phyloP scores from a whole-genome alignment of 139 green algal genomes.

The Pleodorina starrii region DNA sequence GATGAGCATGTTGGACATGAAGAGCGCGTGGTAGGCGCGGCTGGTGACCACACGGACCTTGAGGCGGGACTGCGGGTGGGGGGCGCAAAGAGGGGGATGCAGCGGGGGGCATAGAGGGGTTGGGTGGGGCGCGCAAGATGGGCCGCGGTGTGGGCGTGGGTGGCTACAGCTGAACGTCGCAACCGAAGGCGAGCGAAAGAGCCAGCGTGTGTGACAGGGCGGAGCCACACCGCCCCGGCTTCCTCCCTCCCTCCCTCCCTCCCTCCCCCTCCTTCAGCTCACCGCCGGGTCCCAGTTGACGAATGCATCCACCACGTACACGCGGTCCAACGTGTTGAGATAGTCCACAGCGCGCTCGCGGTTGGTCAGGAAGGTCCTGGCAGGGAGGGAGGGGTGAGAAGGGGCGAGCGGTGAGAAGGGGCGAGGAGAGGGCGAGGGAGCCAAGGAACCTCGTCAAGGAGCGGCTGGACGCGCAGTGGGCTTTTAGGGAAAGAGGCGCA shows the following conservation, averaged over 20 bases:
- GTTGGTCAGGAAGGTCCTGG: constrained; percentile 85
- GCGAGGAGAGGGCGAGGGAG: background rate
- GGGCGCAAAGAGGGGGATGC: background rate
- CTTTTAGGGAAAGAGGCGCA: too few species aligned
- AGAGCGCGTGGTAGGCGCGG: constrained; percentile 95
- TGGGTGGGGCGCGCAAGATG: background rate
- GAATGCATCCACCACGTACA: constrained; percentile 92
- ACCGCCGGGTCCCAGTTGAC: constrained; percentile 84
- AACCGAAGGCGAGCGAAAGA: too few species aligned
- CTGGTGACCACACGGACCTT: constrained; percentile 91
- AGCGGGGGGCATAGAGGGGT: background rate
- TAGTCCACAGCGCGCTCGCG: constrained; percentile 91
- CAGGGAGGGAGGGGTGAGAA: too few species aligned
- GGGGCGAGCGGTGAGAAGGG: too few species aligned
- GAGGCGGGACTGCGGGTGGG: constrained; percentile 48
- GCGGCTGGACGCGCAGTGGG: too few species aligned
- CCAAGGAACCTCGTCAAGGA: too few species aligned
- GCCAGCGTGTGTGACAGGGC: too few species aligned
- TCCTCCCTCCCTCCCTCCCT: too few species aligned
- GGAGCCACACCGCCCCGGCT: too few species aligned
- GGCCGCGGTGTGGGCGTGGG: too few species aligned
- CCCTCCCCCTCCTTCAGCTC: background rate
- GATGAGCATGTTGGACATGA: constrained; percentile 99
- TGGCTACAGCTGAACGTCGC: too few species aligned
- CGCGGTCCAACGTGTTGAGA: constrained; percentile 88